Evolutionary conservation across 805 yeast genomes (phyloP).

Genomic region (Limtongia smithiae): DNA sequence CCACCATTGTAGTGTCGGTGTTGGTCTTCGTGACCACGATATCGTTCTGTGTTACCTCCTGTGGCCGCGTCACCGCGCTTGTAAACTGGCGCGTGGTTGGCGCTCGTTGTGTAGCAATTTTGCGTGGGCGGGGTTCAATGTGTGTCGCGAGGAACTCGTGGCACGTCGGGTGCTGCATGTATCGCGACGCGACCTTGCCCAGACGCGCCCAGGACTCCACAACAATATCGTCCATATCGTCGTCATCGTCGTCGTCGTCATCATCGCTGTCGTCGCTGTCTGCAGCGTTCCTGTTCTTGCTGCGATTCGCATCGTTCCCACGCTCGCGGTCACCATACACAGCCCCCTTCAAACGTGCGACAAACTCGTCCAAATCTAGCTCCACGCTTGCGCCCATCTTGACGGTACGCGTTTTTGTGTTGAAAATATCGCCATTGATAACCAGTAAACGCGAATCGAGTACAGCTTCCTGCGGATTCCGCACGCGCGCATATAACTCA

Average conservation of each 20-base stretch:
- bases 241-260: slow-evolving; percentile 8
- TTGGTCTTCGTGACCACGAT: slow-evolving; percentile 14
- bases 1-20: slow-evolving; percentile 16
- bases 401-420: slow-evolving; percentile 15
- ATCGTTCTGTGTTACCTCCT: slow-evolving; percentile 7
- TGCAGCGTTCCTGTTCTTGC: not conserved
- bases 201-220: slow-evolving; percentile 21
- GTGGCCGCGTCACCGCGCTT: slow-evolving; percentile 3
- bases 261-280: slow-evolving; percentile 6
- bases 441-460: slow-evolving; percentile 25
- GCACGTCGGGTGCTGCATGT: slow-evolving; percentile 9
- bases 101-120: slow-evolving; percentile 3
- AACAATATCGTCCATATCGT: slow-evolving; percentile 8
- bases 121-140: slow-evolving; percentile 10
- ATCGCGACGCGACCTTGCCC: slow-evolving; percentile 16
- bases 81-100: slow-evolving; percentile 4
- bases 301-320: no score
- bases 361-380: slow-evolving; percentile 24
- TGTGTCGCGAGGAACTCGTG: slow-evolving; percentile 18
- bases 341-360: slow-evolving; percentile 4
- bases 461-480: slow-evolving; percentile 25
- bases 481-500: slow-evolving; percentile 15
- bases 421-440: slow-evolving; percentile 15
- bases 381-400: slow-evolving; percentile 22
- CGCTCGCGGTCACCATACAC: slow-evolving; percentile 12